Conservation (phyloP, 306 rosid genomes). For the Mimosa bimucronata region DNA sequence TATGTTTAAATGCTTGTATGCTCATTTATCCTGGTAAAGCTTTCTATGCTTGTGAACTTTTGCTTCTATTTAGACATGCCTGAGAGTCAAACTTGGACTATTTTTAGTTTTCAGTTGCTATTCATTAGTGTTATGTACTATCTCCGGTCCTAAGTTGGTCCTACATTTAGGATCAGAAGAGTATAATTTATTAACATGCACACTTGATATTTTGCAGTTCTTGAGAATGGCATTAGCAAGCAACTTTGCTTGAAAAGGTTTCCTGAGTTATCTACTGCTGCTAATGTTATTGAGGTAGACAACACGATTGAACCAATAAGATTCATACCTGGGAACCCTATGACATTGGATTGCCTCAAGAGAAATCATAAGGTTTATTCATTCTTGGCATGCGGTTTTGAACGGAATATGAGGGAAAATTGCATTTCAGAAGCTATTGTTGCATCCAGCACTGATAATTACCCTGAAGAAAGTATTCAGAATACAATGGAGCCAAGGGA, state of each 20-base stretch:
- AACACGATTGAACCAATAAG: constrained; percentile 49
- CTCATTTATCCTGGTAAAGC: background rate
- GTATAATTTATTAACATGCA: background rate
- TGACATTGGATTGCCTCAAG: constrained; percentile 49
- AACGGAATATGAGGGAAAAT: constrained; percentile 33
- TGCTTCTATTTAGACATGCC: constrained; percentile 8
- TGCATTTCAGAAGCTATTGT: constrained; percentile 52
- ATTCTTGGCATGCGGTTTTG: constrained; percentile 51
- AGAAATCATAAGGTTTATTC: constrained; percentile 59
- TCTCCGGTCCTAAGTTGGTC: no score
- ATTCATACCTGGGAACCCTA: constrained; percentile 14
- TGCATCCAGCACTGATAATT: constrained; percentile 76
- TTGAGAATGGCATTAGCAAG: constrained; percentile 58
- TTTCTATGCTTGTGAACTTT: background rate
- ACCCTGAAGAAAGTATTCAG: constrained; percentile 53
- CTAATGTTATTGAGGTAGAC: constrained; percentile 45
- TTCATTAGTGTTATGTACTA: constrained; percentile 26
- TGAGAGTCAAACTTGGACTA: background rate
- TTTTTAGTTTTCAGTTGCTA: constrained; percentile 29
- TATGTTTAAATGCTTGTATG: constrained; percentile 6
- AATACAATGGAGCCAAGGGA: constrained; percentile 60
- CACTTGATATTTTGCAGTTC: constrained; percentile 56
- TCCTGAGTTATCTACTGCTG: constrained; percentile 56
- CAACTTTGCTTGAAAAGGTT: constrained; percentile 60
- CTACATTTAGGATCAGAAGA: no score